Evolutionary conservation across 495 filamentous ascomycete species (phyloP).

Genomic region (Mycothermus thermophilus): DNA sequence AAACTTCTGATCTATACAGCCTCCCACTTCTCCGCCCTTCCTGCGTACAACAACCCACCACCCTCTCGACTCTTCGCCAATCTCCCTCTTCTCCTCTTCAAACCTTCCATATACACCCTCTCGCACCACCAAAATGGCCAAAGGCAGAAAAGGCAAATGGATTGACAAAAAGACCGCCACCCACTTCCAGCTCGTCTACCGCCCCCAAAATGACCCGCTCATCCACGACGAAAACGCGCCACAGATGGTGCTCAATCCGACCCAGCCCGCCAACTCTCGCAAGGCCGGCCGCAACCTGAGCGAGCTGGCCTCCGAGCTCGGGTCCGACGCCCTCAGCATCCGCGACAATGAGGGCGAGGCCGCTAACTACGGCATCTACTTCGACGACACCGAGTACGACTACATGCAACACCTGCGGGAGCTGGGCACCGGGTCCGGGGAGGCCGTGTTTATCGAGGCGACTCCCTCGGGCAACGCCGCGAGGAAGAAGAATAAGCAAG

Average conservation of each 20-base stretch:
- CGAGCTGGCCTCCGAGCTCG: slow-evolving; percentile 70
- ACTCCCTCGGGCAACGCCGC: slow-evolving; percentile 45
- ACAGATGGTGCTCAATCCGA: slow-evolving; percentile 62
- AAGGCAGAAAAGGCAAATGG: no score
- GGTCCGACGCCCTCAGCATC: slow-evolving; percentile 40
- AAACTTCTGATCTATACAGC: no score
- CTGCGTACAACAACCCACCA: no score
- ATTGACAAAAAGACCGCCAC: slow-evolving; percentile 87
- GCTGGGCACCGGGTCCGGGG: slow-evolving; percentile 41
- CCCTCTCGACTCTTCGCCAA: no score
- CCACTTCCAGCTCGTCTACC: slow-evolving; percentile 86
- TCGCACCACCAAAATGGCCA: no score
- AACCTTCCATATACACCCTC: no score
- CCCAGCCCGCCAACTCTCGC: slow-evolving; percentile 21
- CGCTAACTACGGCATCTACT: slow-evolving; percentile 83
- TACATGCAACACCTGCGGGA: slow-evolving; percentile 99
- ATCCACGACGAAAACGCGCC: slow-evolving; percentile 78
- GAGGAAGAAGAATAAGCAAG: slow-evolving; percentile 53
- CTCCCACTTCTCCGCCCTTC: no score
- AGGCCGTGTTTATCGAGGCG: slow-evolving; percentile 68
- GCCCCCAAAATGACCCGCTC: slow-evolving; percentile 89
- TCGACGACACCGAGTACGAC: slow-evolving; percentile 79
- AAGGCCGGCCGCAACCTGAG: slow-evolving; percentile 41
- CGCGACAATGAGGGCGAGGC: slow-evolving; percentile 92
- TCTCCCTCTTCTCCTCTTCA: no score